Percentiles rank a stretch among this genome's conserved stretches.
These are phyloP conservation scores for Sophora flavescens DNA, from an alignment of 306 rosid species.

Conservation along the genomic window DNA sequence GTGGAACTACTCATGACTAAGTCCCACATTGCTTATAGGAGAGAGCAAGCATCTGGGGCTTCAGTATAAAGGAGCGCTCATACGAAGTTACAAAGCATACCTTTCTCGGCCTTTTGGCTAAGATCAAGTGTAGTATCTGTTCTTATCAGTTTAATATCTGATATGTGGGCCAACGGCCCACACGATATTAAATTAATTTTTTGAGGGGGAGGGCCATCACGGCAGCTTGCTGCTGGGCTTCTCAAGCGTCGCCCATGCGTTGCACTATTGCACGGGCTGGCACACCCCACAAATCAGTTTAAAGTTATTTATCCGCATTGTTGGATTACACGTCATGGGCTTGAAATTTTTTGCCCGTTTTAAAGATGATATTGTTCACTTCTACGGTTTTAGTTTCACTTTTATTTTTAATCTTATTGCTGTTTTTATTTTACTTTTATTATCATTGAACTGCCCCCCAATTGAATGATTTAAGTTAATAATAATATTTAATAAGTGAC, in stretches of 20 bases:
- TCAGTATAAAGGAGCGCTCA: neutral
- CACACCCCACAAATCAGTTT: conserved; percentile 13
- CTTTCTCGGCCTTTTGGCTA: conserved; percentile 33
- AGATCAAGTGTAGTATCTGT: conserved; percentile 31
- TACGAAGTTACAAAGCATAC: neutral
- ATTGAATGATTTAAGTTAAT: too few species aligned
- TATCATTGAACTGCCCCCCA: too few species aligned
- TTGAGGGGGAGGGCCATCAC: neutral
- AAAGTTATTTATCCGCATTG: too few species aligned
- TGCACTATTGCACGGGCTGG: neutral
- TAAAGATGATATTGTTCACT: too few species aligned
- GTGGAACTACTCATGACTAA: neutral
- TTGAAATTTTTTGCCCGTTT: too few species aligned
- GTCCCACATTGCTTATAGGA: neutral
- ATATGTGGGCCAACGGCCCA: conserved; percentile 8
- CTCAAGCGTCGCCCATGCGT: neutral
- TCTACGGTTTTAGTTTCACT: too few species aligned
- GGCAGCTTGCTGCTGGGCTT: neutral
- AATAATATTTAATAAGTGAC: too few species aligned
- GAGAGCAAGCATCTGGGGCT: too few species aligned
- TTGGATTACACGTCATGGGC: too few species aligned
- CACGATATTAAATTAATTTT: neutral
- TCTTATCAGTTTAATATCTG: conserved; percentile 28
- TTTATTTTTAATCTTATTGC: too few species aligned
- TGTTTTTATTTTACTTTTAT: too few species aligned